A percentile compares a stretch with the other conserved stretches of the same genome.
phyloP scores from a whole-genome alignment of 2,329 filamentous ascomycete genomes.

The Aotearoamyces nothofagi region DNA sequence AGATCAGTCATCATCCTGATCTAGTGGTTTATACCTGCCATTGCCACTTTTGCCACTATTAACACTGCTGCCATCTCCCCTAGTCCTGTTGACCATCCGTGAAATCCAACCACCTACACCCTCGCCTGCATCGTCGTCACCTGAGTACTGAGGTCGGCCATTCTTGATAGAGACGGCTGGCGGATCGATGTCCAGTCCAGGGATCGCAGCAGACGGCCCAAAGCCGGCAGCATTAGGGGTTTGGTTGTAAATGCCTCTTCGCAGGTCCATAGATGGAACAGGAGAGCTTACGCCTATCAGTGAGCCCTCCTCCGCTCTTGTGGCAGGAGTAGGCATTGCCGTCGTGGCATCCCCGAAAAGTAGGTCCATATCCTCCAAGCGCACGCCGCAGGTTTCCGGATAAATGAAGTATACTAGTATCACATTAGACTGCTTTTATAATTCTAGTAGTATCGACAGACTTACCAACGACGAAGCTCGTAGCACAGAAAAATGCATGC shows the following conservation, averaged over 20 bases:
- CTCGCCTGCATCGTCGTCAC: slow-evolving; percentile 24
- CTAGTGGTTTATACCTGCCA: slow-evolving; percentile 20
- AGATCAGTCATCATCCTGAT: slow-evolving; percentile 26
- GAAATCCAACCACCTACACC: slow-evolving; percentile 57
- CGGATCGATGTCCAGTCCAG: slow-evolving; percentile 68
- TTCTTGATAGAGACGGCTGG: slow-evolving; percentile 42
- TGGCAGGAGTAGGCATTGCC: slow-evolving; percentile 62
- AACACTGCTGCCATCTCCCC: slow-evolving; percentile 19
- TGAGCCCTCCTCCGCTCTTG: slow-evolving; percentile 68
- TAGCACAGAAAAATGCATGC: slow-evolving; percentile 92
- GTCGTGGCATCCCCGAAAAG: slow-evolving; percentile 90
- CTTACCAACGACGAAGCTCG: slow-evolving; percentile 92
- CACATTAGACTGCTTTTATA: slow-evolving; percentile 2
- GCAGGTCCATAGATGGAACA: slow-evolving; percentile 60
- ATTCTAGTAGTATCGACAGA: slow-evolving; percentile 11
- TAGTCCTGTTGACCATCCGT: slow-evolving; percentile 42
- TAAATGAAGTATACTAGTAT: slow-evolving; percentile 84
- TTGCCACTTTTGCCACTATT: slow-evolving; percentile 11
- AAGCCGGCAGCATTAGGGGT: slow-evolving; percentile 23
- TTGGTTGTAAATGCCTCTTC: slow-evolving; percentile 28
- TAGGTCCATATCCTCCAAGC: slow-evolving; percentile 90
- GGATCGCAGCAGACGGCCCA: slow-evolving; percentile 54
- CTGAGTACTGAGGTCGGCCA: slow-evolving; percentile 26
- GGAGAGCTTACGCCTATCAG: slow-evolving; percentile 68
- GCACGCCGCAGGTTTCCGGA: slow-evolving; percentile 88